These are phyloP conservation scores for Pseudogymnoascus sp. DNA, from an alignment of 2,329 filamentous ascomycete species.

Conservation along the genomic window DNA sequence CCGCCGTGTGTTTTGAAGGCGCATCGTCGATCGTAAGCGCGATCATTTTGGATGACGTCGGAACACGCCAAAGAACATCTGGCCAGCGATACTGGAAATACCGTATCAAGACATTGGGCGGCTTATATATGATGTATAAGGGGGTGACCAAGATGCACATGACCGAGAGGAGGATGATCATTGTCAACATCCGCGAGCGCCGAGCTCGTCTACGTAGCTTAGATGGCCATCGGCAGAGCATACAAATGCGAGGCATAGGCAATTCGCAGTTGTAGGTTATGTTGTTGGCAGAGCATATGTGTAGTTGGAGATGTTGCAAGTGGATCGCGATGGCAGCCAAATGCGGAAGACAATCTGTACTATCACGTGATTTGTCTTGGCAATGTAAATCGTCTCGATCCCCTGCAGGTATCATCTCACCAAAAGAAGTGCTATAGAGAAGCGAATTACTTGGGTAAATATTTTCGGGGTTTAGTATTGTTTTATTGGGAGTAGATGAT, in stretches of 20 bases:
- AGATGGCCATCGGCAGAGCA: constrained; percentile 6
- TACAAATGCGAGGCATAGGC: constrained; percentile 3
- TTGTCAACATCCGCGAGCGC: constrained; percentile 4
- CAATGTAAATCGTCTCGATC: background rate
- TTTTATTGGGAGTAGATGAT: background rate
- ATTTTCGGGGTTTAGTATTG: background rate
- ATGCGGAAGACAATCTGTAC: background rate
- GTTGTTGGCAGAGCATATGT: background rate
- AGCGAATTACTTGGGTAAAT: background rate
- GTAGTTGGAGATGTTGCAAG: background rate
- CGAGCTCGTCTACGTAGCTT: background rate
- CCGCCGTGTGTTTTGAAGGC: constrained; percentile 61
- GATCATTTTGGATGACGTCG: constrained; percentile 52
- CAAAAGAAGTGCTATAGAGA: background rate
- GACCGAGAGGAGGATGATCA: background rate
- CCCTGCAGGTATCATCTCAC: background rate
- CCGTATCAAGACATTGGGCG: constrained; percentile 60
- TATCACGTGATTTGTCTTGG: background rate
- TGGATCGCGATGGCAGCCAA: background rate
- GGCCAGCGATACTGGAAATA: constrained; percentile 66
- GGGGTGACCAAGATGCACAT: background rate
- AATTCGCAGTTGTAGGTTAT: background rate
- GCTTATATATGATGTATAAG: constrained; percentile 68
- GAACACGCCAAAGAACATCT: constrained; percentile 68
- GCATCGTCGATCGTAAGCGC: constrained; percentile 84